These are phyloP conservation scores for Leccinellum rugosiceps DNA, from an alignment of 768 basidiomycete species.

Conservation along the genomic window DNA sequence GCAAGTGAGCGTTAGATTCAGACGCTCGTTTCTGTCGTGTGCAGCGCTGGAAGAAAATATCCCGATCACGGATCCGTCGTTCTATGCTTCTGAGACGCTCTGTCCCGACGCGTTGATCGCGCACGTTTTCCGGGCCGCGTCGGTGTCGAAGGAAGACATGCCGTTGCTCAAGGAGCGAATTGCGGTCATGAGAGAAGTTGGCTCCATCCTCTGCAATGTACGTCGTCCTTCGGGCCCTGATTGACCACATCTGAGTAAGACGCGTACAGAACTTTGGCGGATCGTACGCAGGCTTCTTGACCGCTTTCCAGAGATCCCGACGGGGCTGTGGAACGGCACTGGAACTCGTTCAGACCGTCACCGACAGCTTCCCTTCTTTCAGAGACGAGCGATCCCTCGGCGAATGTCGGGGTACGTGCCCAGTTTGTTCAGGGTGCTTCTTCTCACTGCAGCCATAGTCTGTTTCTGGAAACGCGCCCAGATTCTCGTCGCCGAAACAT, in stretches of 20 bases:
- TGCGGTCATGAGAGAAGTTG: slow-evolving; percentile 74
- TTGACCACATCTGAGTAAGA: slow-evolving; percentile 6
- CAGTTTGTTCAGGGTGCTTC: background rate
- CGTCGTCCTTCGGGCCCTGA: slow-evolving; percentile 24
- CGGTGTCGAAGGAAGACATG: slow-evolving; percentile 56
- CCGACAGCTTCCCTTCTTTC: slow-evolving; percentile 70
- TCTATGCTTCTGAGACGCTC: slow-evolving; percentile 66
- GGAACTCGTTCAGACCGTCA: slow-evolving; percentile 68
- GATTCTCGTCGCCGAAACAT: slow-evolving; percentile 86
- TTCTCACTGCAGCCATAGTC: slow-evolving; percentile 41
- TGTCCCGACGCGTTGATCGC: slow-evolving; percentile 73
- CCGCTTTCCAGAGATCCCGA: slow-evolving; percentile 54
- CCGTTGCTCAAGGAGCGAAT: slow-evolving; percentile 74
- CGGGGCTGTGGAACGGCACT: slow-evolving; percentile 61
- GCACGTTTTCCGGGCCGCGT: slow-evolving; percentile 62
- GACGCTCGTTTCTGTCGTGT: background rate
- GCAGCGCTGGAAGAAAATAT: slow-evolving; percentile 73
- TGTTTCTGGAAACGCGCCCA: slow-evolving; percentile 89
- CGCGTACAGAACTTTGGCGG: slow-evolving; percentile 57
- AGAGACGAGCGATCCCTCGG: slow-evolving; percentile 62
- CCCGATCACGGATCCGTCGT: slow-evolving; percentile 74
- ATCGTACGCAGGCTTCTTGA: slow-evolving; percentile 65
- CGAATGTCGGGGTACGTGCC: slow-evolving; percentile 52
- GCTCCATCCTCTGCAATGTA: slow-evolving; percentile 66
- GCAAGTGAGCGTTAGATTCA: background rate